phyloP scores from a whole-genome alignment of 2,329 filamentous ascomycete species.

The Lachnellula occidentalis region DNA sequence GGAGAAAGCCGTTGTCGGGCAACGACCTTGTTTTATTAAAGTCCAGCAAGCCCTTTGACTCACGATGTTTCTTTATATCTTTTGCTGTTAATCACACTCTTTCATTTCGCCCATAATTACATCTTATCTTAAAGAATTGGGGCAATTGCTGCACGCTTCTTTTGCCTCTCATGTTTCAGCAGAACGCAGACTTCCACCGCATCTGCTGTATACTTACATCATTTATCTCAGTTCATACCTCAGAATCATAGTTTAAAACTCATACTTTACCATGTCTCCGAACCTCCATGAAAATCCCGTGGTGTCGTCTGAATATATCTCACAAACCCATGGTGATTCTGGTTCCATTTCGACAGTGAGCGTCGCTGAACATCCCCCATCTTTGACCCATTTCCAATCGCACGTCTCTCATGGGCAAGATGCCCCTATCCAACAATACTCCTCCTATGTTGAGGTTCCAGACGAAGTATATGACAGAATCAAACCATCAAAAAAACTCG shows the following conservation, averaged over 20 bases:
- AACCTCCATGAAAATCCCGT: conserved; percentile 15
- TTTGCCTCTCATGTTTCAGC: conserved; percentile 12
- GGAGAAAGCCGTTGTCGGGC: conserved; percentile 2
- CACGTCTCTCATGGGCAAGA: conserved; percentile 28
- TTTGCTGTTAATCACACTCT: background rate
- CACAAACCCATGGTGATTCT: conserved; percentile 7
- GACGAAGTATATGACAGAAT: conserved; percentile 62
- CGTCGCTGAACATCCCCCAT: conserved; percentile 8
- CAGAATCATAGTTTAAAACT: conserved; percentile 10
- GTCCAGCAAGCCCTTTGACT: background rate
- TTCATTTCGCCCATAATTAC: background rate
- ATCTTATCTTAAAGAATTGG: background rate
- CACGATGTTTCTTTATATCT: conserved; percentile 1
- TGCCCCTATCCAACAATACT: conserved; percentile 25
- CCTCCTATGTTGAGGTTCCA: conserved; percentile 24
- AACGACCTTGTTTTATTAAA: background rate
- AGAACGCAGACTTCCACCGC: background rate
- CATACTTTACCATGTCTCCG: conserved; percentile 20
- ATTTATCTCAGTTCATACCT: conserved; percentile 12
- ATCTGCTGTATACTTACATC: background rate
- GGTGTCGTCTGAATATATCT: conserved; percentile 5
- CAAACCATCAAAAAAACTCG: conserved; percentile 53
- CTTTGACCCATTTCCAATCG: conserved; percentile 19
- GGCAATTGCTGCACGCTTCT: background rate
- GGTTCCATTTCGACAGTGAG: conserved; percentile 19